Base-by-base conservation (phyloP, 176 grass and related monocot species). In the Zoysia pacifica region DNA sequence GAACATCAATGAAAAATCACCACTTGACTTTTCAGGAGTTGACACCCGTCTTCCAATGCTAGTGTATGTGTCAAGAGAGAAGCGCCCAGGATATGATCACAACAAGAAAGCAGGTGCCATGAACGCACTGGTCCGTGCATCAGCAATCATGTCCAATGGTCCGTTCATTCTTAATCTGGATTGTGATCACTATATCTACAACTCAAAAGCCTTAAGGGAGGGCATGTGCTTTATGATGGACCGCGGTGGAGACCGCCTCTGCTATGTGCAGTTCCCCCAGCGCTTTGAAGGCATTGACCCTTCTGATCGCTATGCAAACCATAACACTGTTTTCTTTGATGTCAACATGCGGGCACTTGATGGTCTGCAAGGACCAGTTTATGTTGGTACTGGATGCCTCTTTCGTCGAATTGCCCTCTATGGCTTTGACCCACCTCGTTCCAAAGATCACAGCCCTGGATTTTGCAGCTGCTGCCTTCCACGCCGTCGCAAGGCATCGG, bases 211-310 rank as follows among this genome's bases (percentile, higher is more conserved):
- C 59, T 70, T 99, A 40, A 85, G 90, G 65, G 96, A 99, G 79
- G 96, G 96, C 9, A 85, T 99, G 83, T 99, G 96, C 86, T 99
- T 99, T 88, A 99, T 99, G 96, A 93, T 99, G 90, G 96, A 99
- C 53, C 92, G 96, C 40, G 96, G 96, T 20, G 96, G 92, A 16
- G 92, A 99, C 62, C 88, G 96, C 39, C 70, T 99, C 19, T 93
- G 92, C 79, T 99, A 99, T 19, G 90, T 99, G 39, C 96, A 99
- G 69, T 99, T 99, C 72, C 96, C 96, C 6, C 92, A 95, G 82
- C 71, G 96, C 76, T 99, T 99, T 13, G 96, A 99, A 84, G 96
- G 96, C 48, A 95, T 99, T 11, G 96, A 99, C 74, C 96, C 92
- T 72, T 95, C 96, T 44, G 96, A 99, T 52, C 90, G 96, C 12